Base-by-base conservation (phyloP, 2,329 filamentous ascomycete species). In the Penicillium sp. region DNA sequence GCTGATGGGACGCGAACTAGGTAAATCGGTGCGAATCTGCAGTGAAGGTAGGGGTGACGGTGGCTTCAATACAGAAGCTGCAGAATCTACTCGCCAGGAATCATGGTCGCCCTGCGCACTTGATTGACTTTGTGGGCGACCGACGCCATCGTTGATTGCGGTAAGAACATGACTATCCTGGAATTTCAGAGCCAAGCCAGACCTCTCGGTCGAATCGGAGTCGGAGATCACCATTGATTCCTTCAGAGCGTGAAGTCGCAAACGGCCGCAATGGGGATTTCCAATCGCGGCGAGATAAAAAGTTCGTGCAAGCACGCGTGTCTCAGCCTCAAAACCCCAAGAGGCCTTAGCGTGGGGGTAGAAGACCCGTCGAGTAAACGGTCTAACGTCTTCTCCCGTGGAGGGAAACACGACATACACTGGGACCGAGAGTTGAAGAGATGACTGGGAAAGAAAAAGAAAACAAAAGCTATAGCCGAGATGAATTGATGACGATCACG, bases 1-100 rank as follows among this genome's bases (percentile, higher is more conserved):
- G 35, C 64, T 71, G 53, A 66, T 59, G 2, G 69, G 67, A 25
- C 59, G 62, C 27, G 54, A 31, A 27, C 35, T 61, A 15, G 65
- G 51, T 26, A 73, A 52, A 53, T 75, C 72, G 49, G 72, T 75
- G 22, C 70, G 69, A 52, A 75, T 69, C 44, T 74, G 69, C 6
- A 75, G 66, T 15, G 69, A 65, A 4, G 70, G 71, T 25, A 67
- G 57, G 43, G 57, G 55, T 44, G 56, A 56, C 22, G 45, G 27
- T 6, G 52, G 42, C 44, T 53, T 57, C 49, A 49, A 53, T 47
- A 52, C 33, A 43, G 61, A 56, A 53, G 51, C 56, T 42, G 43
- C 41, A 40, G 46, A 22, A 46, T 63, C 58, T 61, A 54, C 44
- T 40, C 20, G 46, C 20, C 22, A 33, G 46, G 26, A 18, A 33